phyloP scores from a whole-genome alignment of 768 basidiomycete genomes.

The Lactifluus pinguis region DNA sequence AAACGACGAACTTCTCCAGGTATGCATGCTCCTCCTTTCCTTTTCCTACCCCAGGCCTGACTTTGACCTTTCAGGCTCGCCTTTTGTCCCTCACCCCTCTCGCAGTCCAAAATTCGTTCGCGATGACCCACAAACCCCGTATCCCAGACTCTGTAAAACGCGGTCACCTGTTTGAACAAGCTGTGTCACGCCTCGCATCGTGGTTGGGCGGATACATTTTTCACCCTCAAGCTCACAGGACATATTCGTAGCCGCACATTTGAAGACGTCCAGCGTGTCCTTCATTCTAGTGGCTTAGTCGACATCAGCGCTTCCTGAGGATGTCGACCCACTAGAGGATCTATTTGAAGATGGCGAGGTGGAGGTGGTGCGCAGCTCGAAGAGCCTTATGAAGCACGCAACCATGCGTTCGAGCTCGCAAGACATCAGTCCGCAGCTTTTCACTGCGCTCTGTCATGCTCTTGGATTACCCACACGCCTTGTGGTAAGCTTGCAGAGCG shows the following conservation, averaged over 20 bases:
- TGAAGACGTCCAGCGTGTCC: conserved; percentile 49
- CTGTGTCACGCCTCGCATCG: conserved; percentile 51
- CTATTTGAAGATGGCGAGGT: conserved; percentile 38
- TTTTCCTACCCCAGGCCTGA: conserved; percentile 7
- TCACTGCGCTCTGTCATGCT: conserved; percentile 81
- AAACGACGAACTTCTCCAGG: conserved; percentile 77
- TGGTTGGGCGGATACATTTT: conserved; percentile 84
- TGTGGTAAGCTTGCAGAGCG: conserved; percentile 83
- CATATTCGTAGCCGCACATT: conserved; percentile 72
- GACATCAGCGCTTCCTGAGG: conserved; percentile 2
- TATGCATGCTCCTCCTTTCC: conserved; percentile 28
- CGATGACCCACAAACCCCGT: conserved; percentile 67
- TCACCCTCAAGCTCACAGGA: conserved; percentile 50
- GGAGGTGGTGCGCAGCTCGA: conserved; percentile 66
- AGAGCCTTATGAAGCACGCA: conserved; percentile 86
- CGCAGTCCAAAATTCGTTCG: conserved; percentile 69
- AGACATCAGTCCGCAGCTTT: conserved; percentile 84
- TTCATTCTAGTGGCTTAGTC: conserved; percentile 11
- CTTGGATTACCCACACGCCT: conserved; percentile 81
- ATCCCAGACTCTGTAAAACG: conserved; percentile 75
- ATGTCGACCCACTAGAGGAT: conserved; percentile 27
- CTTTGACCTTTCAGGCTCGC: conserved; percentile 52
- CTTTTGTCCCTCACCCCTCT: conserved; percentile 82
- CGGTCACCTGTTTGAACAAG: conserved; percentile 80
- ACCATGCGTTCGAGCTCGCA: conserved; percentile 70